Evolutionary conservation across 495 filamentous ascomycete genomes (phyloP), one percentile per base, ranked within the genome.

Genomic region (Lophium mytilinum): DNA sequence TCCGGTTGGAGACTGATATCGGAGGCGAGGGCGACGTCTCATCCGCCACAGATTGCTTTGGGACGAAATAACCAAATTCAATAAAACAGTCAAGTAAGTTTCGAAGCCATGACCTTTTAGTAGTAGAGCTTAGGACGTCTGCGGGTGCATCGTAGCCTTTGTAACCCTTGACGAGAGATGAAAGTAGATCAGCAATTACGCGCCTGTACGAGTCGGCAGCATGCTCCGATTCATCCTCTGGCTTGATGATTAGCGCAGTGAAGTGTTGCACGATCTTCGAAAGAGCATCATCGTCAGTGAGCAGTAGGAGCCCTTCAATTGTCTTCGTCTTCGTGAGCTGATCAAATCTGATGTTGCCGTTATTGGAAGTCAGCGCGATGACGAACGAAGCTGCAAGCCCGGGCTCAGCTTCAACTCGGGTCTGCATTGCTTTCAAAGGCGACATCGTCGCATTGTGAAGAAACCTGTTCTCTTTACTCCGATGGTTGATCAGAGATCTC

Each of bases 301-400:
- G 73, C 41, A 80, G 73, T 3, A 96, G 70, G 3, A 96, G 75
- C 59, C 80, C 84, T 60, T 91, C 88, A 0, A 96, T 72, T 0
- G 88, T 95, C 73, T 95, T 96, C 0, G 87, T 89, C 68, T 87
- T 95, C 7, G 90, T 95, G 17, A 84, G 72, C 34, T 86, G 81
- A 68, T 97, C 94, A 66, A 97, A 94, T 68, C 85, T 88, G 50
- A 89, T 78, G 0, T 78, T 75, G 2, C 88, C 90, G 37, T 83
- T 69, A 41, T 83, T 80, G 41, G 80, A 78, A 49, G 92, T 78
- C 9, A 98, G 71, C 15, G 80, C 78, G 1, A 74, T 73, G 18
- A 96, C 68, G 5, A 91, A 72, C 4, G 74, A 71, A 0, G 80
- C 71, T 11, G 86, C 76, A 8, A 83, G 70, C 17, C 73, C 73